Percentiles rank a stretch among this genome's conserved stretches.
Evolutionary conservation across 73 alveolate species (phyloP).

Genomic region (Durusdinium trenchii): DNA sequence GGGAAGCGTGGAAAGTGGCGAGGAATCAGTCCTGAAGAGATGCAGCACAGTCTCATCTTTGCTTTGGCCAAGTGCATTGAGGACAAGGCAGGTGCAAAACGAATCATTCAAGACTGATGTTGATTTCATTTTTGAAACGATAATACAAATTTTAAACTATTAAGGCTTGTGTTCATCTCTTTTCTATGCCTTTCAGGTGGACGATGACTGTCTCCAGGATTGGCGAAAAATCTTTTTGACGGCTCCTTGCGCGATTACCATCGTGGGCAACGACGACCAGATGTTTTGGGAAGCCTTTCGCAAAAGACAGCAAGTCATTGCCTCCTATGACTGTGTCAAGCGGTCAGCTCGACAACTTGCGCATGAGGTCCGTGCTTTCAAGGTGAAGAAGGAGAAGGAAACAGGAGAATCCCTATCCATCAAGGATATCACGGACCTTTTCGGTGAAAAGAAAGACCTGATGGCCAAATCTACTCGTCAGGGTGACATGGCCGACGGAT

Average conservation of each 20-base stretch:
- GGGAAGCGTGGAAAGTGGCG: too few relatives aligned
- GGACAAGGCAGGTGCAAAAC: too few relatives aligned
- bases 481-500: slow-evolving; percentile 20
- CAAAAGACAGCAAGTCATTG: neutral
- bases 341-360: neutral
- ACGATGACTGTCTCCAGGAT: neutral
- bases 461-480: neutral
- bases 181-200: too few relatives aligned
- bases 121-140: too few relatives aligned
- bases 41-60: too few relatives aligned
- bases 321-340: neutral
- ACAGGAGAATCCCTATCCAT: neutral
- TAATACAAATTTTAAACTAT: too few relatives aligned
- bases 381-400: neutral
- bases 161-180: too few relatives aligned
- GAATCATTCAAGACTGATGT: too few relatives aligned
- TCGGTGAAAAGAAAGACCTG: neutral
- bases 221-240: neutral
- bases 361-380: neutral
- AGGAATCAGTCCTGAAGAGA: too few relatives aligned
- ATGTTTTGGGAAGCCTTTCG: neutral
- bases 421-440: neutral
- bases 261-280: neutral
- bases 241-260: neutral
- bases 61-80: too few relatives aligned